A percentile compares a stretch with the other conserved stretches of the same genome.
phyloP scores from a whole-genome alignment of 306 rosid genomes.

The Citrullus amarus region DNA sequence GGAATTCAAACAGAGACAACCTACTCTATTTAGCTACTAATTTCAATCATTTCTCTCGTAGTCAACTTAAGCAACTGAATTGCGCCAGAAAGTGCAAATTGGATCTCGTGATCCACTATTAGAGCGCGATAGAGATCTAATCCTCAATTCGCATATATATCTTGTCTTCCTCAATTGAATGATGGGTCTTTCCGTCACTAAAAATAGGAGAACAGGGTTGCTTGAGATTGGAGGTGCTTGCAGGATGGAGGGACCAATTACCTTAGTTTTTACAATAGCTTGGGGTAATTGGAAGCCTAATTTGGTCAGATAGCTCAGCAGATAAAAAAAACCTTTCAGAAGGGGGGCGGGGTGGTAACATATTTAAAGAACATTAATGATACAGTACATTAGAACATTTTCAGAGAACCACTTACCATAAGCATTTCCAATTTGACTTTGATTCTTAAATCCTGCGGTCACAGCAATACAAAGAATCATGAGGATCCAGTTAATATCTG shows the following conservation, averaged over 20 bases:
- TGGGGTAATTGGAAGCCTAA: not conserved
- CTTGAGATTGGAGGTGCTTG: not conserved
- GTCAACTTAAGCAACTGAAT: not conserved
- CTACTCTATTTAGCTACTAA: not conserved
- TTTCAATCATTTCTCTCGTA: not conserved
- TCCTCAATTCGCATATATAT: not conserved
- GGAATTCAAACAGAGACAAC: not conserved
- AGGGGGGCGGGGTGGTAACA: not conserved
- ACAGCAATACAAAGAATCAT: slow-evolving; percentile 91
- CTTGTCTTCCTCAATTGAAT: not conserved
- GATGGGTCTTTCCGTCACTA: not conserved
- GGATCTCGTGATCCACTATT: not conserved
- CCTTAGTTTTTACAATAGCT: not conserved
- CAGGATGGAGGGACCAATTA: not conserved
- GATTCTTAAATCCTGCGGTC: slow-evolving; percentile 85
- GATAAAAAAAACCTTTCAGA: not conserved
- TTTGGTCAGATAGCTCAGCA: not conserved
- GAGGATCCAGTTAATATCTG: slow-evolving; percentile 89
- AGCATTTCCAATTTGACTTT: slow-evolving; percentile 92
- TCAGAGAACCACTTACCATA: slow-evolving; percentile 41
- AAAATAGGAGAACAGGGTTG: not conserved
- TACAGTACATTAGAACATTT: not conserved
- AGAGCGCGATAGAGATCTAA: not conserved
- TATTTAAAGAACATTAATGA: not conserved
- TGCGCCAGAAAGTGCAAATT: not conserved